Evolutionary conservation across 148 eudicot genomes (phyloP), one percentile per base, ranked within the genome.

Genomic region (Spergularia bocconei): DNA sequence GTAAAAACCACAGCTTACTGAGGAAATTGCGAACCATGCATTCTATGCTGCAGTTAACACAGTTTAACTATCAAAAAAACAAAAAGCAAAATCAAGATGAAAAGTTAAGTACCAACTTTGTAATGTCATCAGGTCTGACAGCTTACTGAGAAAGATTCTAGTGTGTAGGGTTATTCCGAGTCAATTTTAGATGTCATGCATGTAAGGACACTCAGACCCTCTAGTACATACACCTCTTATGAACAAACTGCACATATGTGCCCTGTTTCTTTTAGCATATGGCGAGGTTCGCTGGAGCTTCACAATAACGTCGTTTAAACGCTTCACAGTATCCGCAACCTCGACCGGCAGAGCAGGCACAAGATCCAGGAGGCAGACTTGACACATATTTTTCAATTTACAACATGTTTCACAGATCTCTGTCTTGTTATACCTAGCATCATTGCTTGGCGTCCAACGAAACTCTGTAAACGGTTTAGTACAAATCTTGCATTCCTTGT

Each of bases 381-480:
- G 98, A 77, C 96, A 94, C 13, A 95, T 96, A 85, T 90, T 95
- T 82, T 95, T 95, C 84, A 92, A 77, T 77, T 90, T 92, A 77
- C 99, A 82, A 86, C 99, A 92, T 29, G 99, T 95, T 78, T 92
- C 94, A 82, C 97, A 95, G 68, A 92, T 91, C 83, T 92, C 96
- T 13, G 88, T 80, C 78, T 92, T 95, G 78, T 92, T 95, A 66
- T 95, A 92, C 75, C 96, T 95, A 51, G 97, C 93, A 83, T 94
- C 98, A 57, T 97, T 89, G 63, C 98, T 96, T 53, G 97, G 97
- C 81, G 97, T 94, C 98, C 97, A 94, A 77, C 97, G 91, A 72
- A 94, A 94, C 67, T 92, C 98, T 12, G 97, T 94, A 78, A 94
- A 94, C 4, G 98, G 98, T 79, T 97, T 79, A 3, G 93, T 90